Conservation (phyloP, 2,329 filamentous ascomycete species). For the Xylariaceae sp. region DNA sequence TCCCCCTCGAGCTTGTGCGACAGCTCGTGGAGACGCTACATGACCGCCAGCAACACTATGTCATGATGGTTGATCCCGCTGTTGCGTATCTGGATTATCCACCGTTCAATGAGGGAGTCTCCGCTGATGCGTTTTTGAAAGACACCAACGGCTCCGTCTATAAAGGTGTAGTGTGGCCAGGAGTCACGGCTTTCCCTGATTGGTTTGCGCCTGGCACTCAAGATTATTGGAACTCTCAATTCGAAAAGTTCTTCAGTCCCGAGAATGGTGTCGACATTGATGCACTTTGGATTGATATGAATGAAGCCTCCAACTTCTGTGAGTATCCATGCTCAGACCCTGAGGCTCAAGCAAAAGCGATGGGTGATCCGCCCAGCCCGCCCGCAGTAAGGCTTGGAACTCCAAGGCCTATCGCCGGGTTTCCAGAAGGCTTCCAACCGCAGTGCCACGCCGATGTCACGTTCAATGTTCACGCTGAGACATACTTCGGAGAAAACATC, state of each 20-base stretch:
- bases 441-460: not conserved
- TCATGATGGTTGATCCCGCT: slow-evolving; percentile 63
- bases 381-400: slow-evolving; percentile 41
- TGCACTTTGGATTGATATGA: slow-evolving; percentile 63
- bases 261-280: slow-evolving; percentile 60
- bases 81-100: slow-evolving; percentile 30
- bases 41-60: slow-evolving; percentile 52
- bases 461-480: not conserved
- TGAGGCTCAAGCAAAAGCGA: slow-evolving; percentile 1
- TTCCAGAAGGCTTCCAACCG: slow-evolving; percentile 57
- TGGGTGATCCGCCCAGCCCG: slow-evolving; percentile 44
- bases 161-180: slow-evolving; percentile 61
- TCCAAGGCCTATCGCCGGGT: slow-evolving; percentile 48
- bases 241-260: slow-evolving; percentile 50
- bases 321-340: slow-evolving; percentile 11
- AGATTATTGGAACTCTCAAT: slow-evolving; percentile 57
- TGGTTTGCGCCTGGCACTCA: slow-evolving; percentile 58
- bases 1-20: slow-evolving; percentile 50
- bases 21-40: slow-evolving; percentile 57
- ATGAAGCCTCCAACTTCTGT: slow-evolving; percentile 43
- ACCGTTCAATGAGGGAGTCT: slow-evolving; percentile 30
- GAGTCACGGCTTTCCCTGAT: slow-evolving; percentile 57
- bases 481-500: not conserved
- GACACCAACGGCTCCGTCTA: slow-evolving; percentile 40
- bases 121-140: slow-evolving; percentile 35